phyloP scores from a whole-genome alignment of 2,329 filamentous ascomycete species.

The Ceratocystis alfenasii region DNA sequence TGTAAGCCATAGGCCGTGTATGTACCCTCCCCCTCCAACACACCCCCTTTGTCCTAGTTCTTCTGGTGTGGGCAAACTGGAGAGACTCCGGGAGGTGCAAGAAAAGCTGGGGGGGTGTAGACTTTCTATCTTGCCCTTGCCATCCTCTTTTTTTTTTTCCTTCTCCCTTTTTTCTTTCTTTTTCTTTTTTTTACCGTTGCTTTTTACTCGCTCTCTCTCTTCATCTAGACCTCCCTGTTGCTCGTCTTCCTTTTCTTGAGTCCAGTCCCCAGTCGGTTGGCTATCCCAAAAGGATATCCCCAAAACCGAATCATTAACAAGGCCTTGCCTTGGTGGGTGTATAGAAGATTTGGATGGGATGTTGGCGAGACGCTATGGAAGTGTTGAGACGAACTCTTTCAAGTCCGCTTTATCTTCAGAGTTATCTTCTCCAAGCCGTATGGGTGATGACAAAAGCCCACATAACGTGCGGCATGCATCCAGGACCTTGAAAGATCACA shows the following conservation, averaged over 20 bases:
- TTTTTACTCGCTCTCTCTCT: not conserved
- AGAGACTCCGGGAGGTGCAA: slow-evolving; percentile 10
- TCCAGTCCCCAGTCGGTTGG: not conserved
- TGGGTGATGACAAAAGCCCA: not conserved
- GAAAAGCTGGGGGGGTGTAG: not conserved
- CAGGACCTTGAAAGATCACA: not conserved
- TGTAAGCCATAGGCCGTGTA: not conserved
- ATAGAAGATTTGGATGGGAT: not conserved
- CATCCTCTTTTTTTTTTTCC: not conserved
- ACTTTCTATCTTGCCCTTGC: not conserved
- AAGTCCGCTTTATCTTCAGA: not conserved
- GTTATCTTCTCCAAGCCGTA: not conserved
- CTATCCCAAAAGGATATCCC: not conserved
- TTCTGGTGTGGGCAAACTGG: not conserved
- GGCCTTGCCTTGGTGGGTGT: not conserved
- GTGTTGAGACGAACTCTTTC: not conserved
- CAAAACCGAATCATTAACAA: not conserved
- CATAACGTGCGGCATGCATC: not conserved
- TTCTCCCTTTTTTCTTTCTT: not conserved
- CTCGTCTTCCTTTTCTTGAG: not conserved
- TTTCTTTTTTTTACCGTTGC: not conserved
- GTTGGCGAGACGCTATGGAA: not conserved
- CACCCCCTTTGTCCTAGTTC: not conserved
- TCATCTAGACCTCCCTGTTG: not conserved
- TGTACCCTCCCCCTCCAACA: not conserved